Percentiles rank a stretch among this genome's conserved stretches.
Evolutionary conservation across 176 grass and related monocot genomes (phyloP).

Genomic region (Phoenix dactylifera): DNA sequence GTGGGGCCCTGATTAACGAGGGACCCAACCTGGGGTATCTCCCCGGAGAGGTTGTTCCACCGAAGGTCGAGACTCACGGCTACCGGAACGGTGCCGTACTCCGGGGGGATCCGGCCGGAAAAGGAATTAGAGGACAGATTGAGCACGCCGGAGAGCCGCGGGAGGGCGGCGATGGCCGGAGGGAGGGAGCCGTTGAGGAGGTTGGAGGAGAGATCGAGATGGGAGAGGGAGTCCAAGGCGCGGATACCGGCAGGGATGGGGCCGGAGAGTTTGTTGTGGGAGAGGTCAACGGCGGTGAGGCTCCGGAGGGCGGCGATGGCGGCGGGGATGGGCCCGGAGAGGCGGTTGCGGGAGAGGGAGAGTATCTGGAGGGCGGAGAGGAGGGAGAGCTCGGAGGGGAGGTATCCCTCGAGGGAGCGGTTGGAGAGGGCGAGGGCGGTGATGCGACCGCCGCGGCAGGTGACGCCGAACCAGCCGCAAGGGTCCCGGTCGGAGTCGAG

Average conservation of each 20-base stretch:
- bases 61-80: constrained; percentile 72
- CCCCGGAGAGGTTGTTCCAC: constrained; percentile 81
- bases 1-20: constrained; percentile 89
- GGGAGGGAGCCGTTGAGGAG: constrained; percentile 62
- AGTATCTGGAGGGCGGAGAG: constrained; percentile 53
- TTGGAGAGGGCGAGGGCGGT: constrained; percentile 47
- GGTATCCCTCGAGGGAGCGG: constrained; percentile 71
- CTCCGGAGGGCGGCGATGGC: constrained; percentile 47
- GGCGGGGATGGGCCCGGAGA: constrained; percentile 68
- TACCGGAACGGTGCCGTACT: constrained; percentile 62
- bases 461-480: constrained; percentile 63
- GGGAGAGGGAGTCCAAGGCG: constrained; percentile 34
- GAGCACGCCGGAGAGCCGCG: constrained; percentile 62
- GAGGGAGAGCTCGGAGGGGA: constrained; percentile 90
- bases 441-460: constrained; percentile 48
- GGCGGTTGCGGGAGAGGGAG: constrained; percentile 42
- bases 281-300: constrained; percentile 56
- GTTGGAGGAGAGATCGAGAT: constrained; percentile 81
- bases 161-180: constrained; percentile 43
- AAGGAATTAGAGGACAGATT: constrained; percentile 78
- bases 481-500: constrained; percentile 62
- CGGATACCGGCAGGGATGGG: constrained; percentile 45
- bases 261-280: constrained; percentile 64
- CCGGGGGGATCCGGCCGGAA: constrained; percentile 49
- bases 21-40: constrained; percentile 84